Evolutionary conservation across 164 flowering plant genomes (phyloP).

Genomic region (Magnolia officinalis): DNA sequence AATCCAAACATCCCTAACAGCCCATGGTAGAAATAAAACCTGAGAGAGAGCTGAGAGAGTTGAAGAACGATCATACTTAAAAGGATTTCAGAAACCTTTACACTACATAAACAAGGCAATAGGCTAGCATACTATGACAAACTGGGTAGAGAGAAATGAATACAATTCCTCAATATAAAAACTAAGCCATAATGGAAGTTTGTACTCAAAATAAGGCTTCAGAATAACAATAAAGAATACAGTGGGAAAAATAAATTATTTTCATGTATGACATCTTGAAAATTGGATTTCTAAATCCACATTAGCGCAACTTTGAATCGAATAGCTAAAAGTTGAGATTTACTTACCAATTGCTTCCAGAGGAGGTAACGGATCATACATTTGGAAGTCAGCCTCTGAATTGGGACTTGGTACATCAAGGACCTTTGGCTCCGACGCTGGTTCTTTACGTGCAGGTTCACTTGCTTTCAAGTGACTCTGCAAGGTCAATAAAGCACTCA

Average conservation of each 20-base stretch:
- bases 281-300: background rate
- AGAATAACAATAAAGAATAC: background rate
- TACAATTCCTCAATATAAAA: no score
- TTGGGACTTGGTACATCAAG: conserved; percentile 25
- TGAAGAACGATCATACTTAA: background rate
- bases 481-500: background rate
- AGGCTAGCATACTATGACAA: background rate
- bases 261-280: background rate
- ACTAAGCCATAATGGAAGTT: no score
- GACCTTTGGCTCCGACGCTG: conserved; percentile 38
- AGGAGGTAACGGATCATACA: conserved; percentile 36
- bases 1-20: no score
- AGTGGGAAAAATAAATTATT: background rate
- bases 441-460: conserved; percentile 36
- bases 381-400: conserved; percentile 24
- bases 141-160: no score
- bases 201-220: background rate
- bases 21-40: background rate
- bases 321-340: background rate
- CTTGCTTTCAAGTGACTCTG: conserved; percentile 45
- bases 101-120: background rate
- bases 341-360: conserved; percentile 51
- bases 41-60: background rate
- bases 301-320: background rate
- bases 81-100: background rate